phyloP scores from a whole-genome alignment of 495 filamentous ascomycete genomes.

The Halenospora varia region DNA sequence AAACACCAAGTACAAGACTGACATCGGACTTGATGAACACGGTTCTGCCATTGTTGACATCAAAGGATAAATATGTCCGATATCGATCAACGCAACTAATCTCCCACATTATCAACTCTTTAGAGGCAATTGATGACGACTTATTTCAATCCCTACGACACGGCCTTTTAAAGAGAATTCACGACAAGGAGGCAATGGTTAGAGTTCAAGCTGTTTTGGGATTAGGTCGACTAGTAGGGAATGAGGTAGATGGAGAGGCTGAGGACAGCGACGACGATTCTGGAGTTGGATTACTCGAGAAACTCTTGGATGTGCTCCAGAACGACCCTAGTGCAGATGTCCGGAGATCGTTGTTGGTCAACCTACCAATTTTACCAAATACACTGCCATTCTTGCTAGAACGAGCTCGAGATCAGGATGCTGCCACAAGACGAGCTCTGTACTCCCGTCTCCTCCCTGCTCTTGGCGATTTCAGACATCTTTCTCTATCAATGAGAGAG shows the following conservation, averaged over 20 bases:
- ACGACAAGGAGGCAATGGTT: constrained; percentile 89
- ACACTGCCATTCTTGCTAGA: constrained; percentile 93
- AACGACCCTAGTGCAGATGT: constrained; percentile 95
- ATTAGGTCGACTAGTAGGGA: constrained; percentile 76
- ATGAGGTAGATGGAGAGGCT: constrained; percentile 71
- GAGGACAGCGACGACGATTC: constrained; percentile 59
- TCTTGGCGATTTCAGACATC: constrained; percentile 90
- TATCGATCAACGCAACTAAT: constrained; percentile 88
- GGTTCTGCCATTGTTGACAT: constrained; percentile 63
- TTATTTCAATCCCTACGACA: constrained; percentile 75
- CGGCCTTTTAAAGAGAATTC: constrained; percentile 75
- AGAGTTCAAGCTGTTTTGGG: constrained; percentile 92
- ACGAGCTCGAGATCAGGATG: constrained; percentile 83
- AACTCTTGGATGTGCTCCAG: constrained; percentile 86
- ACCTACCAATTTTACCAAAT: constrained; percentile 71
- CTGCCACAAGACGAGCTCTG: constrained; percentile 73
- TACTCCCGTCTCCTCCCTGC: constrained; percentile 86
- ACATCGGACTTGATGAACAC: constrained; percentile 64
- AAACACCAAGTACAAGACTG: constrained; percentile 79
- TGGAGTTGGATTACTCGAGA: constrained; percentile 62
- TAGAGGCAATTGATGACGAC: constrained; percentile 87
- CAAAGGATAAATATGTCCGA: constrained; percentile 89
- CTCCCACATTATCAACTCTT: constrained; percentile 79
- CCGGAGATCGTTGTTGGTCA: constrained; percentile 79
- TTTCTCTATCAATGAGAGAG: constrained; percentile 93